Conservation (phyloP, 371 early-diverging fungal species). For the Mortierella sp. region DNA sequence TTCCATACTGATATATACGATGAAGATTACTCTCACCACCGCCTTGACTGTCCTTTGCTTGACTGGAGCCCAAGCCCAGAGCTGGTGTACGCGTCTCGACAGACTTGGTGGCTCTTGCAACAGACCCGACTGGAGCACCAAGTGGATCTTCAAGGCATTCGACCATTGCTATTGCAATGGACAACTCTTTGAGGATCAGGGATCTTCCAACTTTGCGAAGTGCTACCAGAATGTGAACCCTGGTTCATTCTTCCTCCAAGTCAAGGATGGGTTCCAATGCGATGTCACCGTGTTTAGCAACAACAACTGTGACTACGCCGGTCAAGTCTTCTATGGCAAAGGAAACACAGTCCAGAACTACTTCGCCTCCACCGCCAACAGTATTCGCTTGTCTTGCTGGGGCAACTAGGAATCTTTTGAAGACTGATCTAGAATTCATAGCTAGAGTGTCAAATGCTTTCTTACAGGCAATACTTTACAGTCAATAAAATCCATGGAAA, state of each 20-base stretch:
- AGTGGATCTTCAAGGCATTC: constrained; percentile 11
- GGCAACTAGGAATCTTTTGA: background rate
- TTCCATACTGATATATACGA: background rate
- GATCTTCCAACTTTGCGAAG: background rate
- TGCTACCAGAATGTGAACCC: constrained; percentile 1
- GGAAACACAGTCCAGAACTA: constrained; percentile 6
- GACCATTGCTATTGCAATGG: background rate
- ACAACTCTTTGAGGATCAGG: background rate
- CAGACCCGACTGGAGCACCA: constrained; percentile 3
- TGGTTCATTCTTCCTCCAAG: constrained; percentile 9
- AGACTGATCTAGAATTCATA: constrained; percentile 1
- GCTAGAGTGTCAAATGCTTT: background rate
- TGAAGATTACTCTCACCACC: constrained; percentile 5
- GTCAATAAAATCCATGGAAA: too few relatives aligned
- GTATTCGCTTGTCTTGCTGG: constrained; percentile 16
- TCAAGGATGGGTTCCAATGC: constrained; percentile 12
- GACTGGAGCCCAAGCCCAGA: constrained; percentile 4
- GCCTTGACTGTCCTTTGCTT: constrained; percentile 12
- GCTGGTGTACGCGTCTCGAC: constrained; percentile 2
- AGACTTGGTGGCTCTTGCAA: background rate
- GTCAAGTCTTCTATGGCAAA: constrained; percentile 11
- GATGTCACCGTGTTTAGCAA: constrained; percentile 8
- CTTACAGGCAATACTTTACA: too few relatives aligned
- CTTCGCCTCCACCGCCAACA: constrained; percentile 1
- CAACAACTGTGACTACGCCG: constrained; percentile 9